Evolutionary conservation across 306 rosid species (phyloP).

Genomic region (Senna siamea): DNA sequence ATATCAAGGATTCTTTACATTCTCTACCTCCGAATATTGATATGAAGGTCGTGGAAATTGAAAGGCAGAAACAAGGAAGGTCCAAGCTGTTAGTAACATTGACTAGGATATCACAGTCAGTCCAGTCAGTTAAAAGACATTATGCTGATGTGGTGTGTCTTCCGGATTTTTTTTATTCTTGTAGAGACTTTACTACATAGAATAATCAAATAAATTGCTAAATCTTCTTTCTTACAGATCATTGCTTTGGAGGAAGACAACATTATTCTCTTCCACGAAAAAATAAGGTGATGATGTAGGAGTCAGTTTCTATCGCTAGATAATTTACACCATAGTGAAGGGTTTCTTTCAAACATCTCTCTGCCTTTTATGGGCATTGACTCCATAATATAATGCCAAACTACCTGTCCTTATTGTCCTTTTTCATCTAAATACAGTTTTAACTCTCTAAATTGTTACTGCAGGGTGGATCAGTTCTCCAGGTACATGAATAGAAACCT

Average conservation of each 20-base stretch:
- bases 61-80: conserved; percentile 61
- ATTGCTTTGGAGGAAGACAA: conserved; percentile 84
- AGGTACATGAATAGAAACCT: conserved; percentile 58
- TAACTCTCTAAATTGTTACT: conserved; percentile 44
- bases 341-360: conserved; percentile 33
- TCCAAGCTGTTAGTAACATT: conserved; percentile 75
- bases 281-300: conserved; percentile 73
- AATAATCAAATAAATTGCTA: conserved; percentile 21
- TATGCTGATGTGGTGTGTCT: conserved; percentile 86
- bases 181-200: background rate
- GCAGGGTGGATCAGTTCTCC: conserved; percentile 92
- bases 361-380: conserved; percentile 24
- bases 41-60: conserved; percentile 64
- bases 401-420: conserved; percentile 32
- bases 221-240: conserved; percentile 57
- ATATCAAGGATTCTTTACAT: conserved; percentile 84
- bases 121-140: conserved; percentile 70
- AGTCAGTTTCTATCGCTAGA: conserved; percentile 15
- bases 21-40: conserved; percentile 89
- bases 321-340: conserved; percentile 25
- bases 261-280: conserved; percentile 81
- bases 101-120: conserved; percentile 67
- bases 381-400: conserved; percentile 30
- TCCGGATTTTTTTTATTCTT: conserved; percentile 3
- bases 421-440: conserved; percentile 34